Conservation (phyloP, 495 filamentous ascomycete genomes). For the Penicillium pancosmium region DNA sequence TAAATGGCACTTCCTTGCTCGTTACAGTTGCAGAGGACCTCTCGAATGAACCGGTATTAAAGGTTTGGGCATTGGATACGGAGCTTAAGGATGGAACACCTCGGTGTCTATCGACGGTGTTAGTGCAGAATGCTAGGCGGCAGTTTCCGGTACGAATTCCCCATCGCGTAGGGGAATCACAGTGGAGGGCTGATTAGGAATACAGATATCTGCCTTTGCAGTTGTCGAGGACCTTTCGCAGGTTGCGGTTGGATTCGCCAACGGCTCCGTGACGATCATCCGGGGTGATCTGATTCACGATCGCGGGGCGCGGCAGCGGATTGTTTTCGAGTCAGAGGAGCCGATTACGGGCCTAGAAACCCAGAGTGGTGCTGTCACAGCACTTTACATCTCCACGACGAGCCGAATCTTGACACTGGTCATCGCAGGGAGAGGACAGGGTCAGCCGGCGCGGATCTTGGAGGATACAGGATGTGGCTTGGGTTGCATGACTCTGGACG, state of each 20-base stretch:
- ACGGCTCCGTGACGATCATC: constrained; percentile 91
- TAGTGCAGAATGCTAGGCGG: constrained; percentile 87
- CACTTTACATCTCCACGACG: constrained; percentile 90
- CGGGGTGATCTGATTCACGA: constrained; percentile 95
- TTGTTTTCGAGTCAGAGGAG: constrained; percentile 95
- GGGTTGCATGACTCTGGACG: constrained; percentile 89
- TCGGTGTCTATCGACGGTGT: constrained; percentile 80
- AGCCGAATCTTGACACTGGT: constrained; percentile 83
- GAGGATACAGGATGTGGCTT: constrained; percentile 88
- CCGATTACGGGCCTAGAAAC: constrained; percentile 86
- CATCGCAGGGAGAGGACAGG: constrained; percentile 84
- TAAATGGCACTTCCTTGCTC: constrained; percentile 82
- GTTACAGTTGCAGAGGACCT: constrained; percentile 89
- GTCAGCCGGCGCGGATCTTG: constrained; percentile 82
- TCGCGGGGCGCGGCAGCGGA: constrained; percentile 91
- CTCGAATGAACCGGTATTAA: constrained; percentile 82
- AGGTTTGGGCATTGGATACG: constrained; percentile 95
- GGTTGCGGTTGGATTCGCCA: constrained; percentile 92
- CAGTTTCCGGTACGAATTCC: constrained; percentile 74
- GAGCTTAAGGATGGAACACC: constrained; percentile 93
- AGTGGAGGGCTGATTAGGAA: background rate
- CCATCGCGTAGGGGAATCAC: too few species aligned
- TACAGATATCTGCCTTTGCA: constrained; percentile 85
- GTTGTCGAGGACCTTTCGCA: constrained; percentile 85
- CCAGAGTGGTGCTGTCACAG: constrained; percentile 59